These are phyloP conservation scores for Cyclotella atomus DNA, from an alignment of 108 stramenopile species.

Conservation along the genomic window DNA sequence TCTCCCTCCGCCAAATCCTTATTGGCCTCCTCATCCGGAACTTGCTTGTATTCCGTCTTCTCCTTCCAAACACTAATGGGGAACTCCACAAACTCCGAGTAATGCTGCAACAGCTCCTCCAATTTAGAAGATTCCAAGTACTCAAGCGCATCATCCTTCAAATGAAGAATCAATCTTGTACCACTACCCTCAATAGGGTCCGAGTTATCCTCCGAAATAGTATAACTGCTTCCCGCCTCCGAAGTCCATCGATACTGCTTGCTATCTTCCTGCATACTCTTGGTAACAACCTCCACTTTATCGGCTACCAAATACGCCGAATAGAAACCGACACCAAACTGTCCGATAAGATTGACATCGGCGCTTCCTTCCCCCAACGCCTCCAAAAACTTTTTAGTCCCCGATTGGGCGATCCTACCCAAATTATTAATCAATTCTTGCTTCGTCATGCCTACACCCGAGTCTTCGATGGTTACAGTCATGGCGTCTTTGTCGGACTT, in stretches of 20 bases:
- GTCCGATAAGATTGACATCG: constrained; percentile 95
- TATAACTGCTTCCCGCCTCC: constrained; percentile 73
- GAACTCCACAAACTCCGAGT: constrained; percentile 97
- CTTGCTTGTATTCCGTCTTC: constrained; percentile 93
- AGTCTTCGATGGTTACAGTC: constrained; percentile 94
- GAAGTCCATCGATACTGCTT: constrained; percentile 79
- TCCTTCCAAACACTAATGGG: constrained; percentile 96
- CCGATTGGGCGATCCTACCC: constrained; percentile 94
- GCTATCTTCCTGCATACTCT: constrained; percentile 74
- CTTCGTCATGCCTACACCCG: constrained; percentile 95
- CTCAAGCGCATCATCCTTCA: constrained; percentile 87
- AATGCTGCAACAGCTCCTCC: constrained; percentile 81
- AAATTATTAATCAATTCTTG: constrained; percentile 95
- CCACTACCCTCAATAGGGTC: constrained; percentile 78
- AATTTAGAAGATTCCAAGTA: constrained; percentile 81
- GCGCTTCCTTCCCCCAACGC: constrained; percentile 82
- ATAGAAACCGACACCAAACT: constrained; percentile 99
- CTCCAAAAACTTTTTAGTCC: constrained; percentile 88
- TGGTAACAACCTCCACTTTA: constrained; percentile 92
- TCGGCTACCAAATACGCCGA: constrained; percentile 97
- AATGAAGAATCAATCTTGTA: constrained; percentile 83
- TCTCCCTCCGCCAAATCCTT: constrained; percentile 83
- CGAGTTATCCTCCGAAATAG: constrained; percentile 60
- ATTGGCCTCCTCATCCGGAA: constrained; percentile 94
- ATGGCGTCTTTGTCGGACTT: constrained; percentile 67